Evolutionary conservation across 371 early-diverging fungal genomes (phyloP).

Genomic region (Chytridium lagenaria): DNA sequence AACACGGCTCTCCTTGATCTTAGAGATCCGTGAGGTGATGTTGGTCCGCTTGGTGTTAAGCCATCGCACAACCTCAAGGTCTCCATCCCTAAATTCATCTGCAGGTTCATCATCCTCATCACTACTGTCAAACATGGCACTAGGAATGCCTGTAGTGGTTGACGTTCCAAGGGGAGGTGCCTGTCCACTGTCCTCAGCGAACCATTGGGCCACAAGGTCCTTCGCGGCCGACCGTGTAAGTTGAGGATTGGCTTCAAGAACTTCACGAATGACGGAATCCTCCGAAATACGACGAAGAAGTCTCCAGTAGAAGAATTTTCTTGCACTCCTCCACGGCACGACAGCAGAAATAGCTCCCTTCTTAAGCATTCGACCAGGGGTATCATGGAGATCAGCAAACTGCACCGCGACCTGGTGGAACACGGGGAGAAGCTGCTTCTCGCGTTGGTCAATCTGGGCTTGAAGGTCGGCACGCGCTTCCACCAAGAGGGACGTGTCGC

Average conservation of each 20-base stretch:
- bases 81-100: constrained; percentile 32
- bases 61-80: constrained; percentile 56
- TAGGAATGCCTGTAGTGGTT: not conserved
- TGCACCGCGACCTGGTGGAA: constrained; percentile 94
- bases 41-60: constrained; percentile 33
- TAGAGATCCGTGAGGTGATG: constrained; percentile 46
- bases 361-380: constrained; percentile 94
- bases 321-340: constrained; percentile 81
- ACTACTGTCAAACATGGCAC: constrained; percentile 23
- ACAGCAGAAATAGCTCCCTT: constrained; percentile 87
- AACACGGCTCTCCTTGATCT: constrained; percentile 26
- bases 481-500: constrained; percentile 49
- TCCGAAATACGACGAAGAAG: constrained; percentile 77
- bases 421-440: constrained; percentile 84
- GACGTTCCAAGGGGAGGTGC: too few relatives aligned
- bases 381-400: constrained; percentile 97
- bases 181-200: constrained; percentile 42
- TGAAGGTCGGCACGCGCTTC: constrained; percentile 65
- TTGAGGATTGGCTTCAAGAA: constrained; percentile 36
- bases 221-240: constrained; percentile 36
- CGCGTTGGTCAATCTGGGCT: constrained; percentile 76
- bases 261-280: constrained; percentile 42
- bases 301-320: constrained; percentile 94
- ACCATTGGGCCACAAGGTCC: constrained; percentile 43
- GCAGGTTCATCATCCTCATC: constrained; percentile 30